Evolutionary conservation across 2,329 filamentous ascomycete genomes (phyloP), one percentile per base, ranked within the genome.

Genomic region (Westerdykella ornata): DNA sequence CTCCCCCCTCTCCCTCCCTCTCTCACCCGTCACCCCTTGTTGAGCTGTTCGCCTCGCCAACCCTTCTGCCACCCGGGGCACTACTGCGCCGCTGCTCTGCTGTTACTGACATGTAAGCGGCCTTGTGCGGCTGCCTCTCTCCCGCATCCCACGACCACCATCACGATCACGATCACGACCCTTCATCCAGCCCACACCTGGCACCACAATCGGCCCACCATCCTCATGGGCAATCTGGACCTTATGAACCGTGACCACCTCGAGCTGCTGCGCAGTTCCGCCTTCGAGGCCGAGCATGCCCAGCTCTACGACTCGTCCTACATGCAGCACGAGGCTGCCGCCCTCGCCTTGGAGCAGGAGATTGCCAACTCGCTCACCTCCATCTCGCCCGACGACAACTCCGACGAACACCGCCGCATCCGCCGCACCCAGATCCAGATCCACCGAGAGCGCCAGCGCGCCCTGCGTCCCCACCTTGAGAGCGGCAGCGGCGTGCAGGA

Each of bases 291-390:
- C 11, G 62, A 65, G 42, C 62, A 65, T 42, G 60, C 62, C 39
- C 62, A 60, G 56, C 54, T 63, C 43, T 65, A 63, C 52, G 62
- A 65, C 48, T 53, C 52, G 15, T 63, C 60, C 6, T 65, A 62
- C 37, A 49, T 53, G 43, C 59, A 65, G 45, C 62, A 65, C 28
- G 60, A 61, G 37, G 56, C 57, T 30, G 60, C 62, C 38, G 62
- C 60, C 20, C 39, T 57, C 41, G 60, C 57, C 19, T 48, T 65
- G 30, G 60, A 63, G 43, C 54, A 55, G 41, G 52, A 60, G 38
- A 62, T 65, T 22, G 58, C 59, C 38, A 52, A 54, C 35, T 57
- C 56, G 14, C 44, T 62, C 26, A 48, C 50, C 32, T 58, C 57
- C 47, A 59, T 64, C 41, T 64, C 61, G 33, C 62, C 62, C 13